Percentiles rank a stretch among this genome's conserved stretches.
Conservation (phyloP, 2,329 filamentous ascomycete genomes). For the Rutstroemia sp. region DNA sequence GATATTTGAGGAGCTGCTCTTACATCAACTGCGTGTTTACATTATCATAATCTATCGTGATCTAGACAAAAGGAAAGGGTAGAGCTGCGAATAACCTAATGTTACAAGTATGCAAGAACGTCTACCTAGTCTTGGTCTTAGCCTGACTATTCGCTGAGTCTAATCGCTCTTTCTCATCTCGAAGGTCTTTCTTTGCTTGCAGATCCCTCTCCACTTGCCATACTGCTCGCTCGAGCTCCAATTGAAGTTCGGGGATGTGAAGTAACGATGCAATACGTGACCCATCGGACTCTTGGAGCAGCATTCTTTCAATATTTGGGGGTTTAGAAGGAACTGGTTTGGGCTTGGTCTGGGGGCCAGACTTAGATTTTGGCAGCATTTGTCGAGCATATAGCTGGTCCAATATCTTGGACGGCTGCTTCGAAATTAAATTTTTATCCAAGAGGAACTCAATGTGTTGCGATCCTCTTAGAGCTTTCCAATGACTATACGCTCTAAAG, state of each 20-base stretch:
- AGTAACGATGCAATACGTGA: constrained; percentile 53
- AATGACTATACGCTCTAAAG: constrained; percentile 89
- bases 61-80: neutral
- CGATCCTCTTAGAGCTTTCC: constrained; percentile 76
- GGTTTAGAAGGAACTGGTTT: constrained; percentile 9
- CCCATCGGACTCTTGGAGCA: constrained; percentile 46
- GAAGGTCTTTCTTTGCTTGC: constrained; percentile 20
- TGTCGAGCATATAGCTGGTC: constrained; percentile 60
- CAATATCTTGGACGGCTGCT: constrained; percentile 59
- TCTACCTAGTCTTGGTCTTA: constrained; percentile 14
- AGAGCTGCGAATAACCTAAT: neutral
- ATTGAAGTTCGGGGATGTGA: constrained; percentile 60
- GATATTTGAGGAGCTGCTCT: too few relatives aligned
- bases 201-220: constrained; percentile 56
- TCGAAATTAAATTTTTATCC: constrained; percentile 60
- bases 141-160: constrained; percentile 13
- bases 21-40: neutral
- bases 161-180: constrained; percentile 20
- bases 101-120: neutral
- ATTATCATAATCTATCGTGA: neutral
- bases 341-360: neutral
- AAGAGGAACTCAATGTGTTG: constrained; percentile 78
- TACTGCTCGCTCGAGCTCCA: constrained; percentile 69
- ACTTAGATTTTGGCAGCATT: constrained; percentile 14
- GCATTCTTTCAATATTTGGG: constrained; percentile 30